Conservation (phyloP, 2,329 filamentous ascomycete species). For the Aspergillus sclerotialis region DNA sequence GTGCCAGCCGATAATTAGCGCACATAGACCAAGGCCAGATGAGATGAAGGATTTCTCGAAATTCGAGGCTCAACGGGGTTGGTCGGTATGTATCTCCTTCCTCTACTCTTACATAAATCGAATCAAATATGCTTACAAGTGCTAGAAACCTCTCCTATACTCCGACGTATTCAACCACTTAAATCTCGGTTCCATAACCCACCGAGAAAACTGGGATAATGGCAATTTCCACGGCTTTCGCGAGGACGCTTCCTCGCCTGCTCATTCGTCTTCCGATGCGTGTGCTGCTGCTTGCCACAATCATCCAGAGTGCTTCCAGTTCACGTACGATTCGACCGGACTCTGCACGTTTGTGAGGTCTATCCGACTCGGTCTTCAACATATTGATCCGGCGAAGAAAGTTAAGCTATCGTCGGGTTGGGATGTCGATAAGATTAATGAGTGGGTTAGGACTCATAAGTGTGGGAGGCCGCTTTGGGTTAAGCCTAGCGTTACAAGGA, state of each 20-base stretch:
- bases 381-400: neutral
- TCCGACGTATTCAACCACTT: neutral
- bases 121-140: neutral
- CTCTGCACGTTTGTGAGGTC: neutral
- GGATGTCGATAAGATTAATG: neutral
- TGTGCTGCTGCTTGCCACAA: neutral
- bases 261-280: neutral
- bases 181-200: neutral
- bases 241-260: neutral
- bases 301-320: neutral
- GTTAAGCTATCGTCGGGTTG: neutral
- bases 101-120: neutral
- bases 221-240: neutral
- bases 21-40: constrained; percentile 42
- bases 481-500: neutral
- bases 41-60: constrained; percentile 46
- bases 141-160: constrained; percentile 14
- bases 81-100: constrained; percentile 12
- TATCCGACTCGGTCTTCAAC: neutral
- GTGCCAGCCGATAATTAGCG: constrained; percentile 46
- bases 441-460: neutral
- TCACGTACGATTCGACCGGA: neutral
- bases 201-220: neutral
- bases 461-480: neutral
- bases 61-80: constrained; percentile 25